Evolutionary conservation across 164 flowering plant species (phyloP).

Genomic region (Piper longum): DNA sequence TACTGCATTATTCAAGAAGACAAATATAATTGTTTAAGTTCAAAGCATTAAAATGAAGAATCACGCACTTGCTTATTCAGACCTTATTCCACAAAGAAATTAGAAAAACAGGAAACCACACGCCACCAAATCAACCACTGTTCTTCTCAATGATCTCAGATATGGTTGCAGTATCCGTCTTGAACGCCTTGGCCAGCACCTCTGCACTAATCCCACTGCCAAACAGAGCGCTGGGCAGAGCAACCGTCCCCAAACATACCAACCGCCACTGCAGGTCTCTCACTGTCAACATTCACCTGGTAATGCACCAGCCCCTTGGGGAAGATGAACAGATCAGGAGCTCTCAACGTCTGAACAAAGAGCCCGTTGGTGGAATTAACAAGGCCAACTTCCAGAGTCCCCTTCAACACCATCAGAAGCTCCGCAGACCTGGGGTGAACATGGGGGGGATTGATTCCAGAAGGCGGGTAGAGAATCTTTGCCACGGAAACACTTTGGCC

Average conservation of each 20-base stretch:
- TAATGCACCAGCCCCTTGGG: conserved; percentile 18
- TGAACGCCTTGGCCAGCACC: conserved; percentile 10
- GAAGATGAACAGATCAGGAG: conserved; percentile 11
- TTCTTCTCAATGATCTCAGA: conserved; percentile 4
- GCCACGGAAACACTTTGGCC: conserved; percentile 16
- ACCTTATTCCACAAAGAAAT: too few relatives aligned
- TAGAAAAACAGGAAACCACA: too few relatives aligned
- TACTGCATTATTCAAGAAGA: too few relatives aligned
- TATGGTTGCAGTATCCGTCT: conserved; percentile 3
- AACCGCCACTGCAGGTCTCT: conserved; percentile 8
- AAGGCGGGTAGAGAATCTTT: conserved; percentile 7
- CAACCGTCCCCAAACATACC: conserved; percentile 13
- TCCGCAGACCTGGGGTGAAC: conserved; percentile 13
- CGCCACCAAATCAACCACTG: background rate
- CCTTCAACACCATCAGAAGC: conserved; percentile 11
- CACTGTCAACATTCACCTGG: conserved; percentile 5
- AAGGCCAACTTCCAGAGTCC: conserved; percentile 8
- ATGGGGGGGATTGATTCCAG: conserved; percentile 13
- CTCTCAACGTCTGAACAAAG: conserved; percentile 8
- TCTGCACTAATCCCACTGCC: conserved; percentile 7
- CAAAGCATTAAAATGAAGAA: too few relatives aligned
- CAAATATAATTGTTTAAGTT: too few relatives aligned
- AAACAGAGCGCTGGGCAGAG: conserved; percentile 9
- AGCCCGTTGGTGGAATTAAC: conserved; percentile 7
- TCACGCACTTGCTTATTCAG: too few relatives aligned